A percentile compares a stretch with the other conserved stretches of the same genome.
These are phyloP conservation scores for Gaultheria prostrata DNA, from an alignment of 148 eudicot species.

Conservation along the genomic window DNA sequence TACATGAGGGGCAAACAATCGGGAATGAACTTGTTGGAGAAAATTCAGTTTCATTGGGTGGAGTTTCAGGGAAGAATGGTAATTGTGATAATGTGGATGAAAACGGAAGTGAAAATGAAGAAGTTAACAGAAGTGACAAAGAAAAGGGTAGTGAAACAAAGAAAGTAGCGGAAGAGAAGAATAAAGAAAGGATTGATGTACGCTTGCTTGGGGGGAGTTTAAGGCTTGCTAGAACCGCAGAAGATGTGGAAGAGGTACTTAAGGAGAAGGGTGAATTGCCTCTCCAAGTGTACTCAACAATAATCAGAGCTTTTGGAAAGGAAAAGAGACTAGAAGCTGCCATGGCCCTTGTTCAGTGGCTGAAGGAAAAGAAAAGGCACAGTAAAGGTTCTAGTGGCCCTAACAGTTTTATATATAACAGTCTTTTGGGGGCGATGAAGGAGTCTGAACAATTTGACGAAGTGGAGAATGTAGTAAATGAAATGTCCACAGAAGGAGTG, in stretches of 20 bases:
- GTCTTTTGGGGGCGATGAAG: constrained; percentile 73
- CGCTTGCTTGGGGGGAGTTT: constrained; percentile 46
- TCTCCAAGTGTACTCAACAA: constrained; percentile 65
- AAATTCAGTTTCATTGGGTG: constrained; percentile 28
- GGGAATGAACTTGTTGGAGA: constrained; percentile 27
- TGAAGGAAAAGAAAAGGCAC: constrained; percentile 46
- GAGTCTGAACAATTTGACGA: constrained; percentile 45
- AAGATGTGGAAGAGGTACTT: constrained; percentile 70
- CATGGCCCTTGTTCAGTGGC: constrained; percentile 79
- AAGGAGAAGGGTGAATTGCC: constrained; percentile 54
- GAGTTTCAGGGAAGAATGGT: constrained; percentile 17
- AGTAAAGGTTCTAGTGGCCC: constrained; percentile 41
- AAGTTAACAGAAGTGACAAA: neutral
- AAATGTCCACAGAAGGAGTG: constrained; percentile 60
- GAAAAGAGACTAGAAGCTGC: constrained; percentile 73
- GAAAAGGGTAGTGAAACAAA: constrained; percentile 6
- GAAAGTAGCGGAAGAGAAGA: constrained; percentile 19
- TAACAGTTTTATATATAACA: constrained; percentile 69
- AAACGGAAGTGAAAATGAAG: constrained; percentile 19
- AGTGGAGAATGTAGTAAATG: constrained; percentile 52
- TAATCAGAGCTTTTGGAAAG: constrained; percentile 70
- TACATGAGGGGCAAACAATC: constrained; percentile 47
- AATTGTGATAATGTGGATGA: constrained; percentile 16
- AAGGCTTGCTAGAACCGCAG: constrained; percentile 46
- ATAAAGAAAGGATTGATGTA: constrained; percentile 47